A percentile compares a stretch with the other conserved stretches of the same genome.
Conservation (phyloP, 805 yeast species). For the Pichia scutulata region DNA sequence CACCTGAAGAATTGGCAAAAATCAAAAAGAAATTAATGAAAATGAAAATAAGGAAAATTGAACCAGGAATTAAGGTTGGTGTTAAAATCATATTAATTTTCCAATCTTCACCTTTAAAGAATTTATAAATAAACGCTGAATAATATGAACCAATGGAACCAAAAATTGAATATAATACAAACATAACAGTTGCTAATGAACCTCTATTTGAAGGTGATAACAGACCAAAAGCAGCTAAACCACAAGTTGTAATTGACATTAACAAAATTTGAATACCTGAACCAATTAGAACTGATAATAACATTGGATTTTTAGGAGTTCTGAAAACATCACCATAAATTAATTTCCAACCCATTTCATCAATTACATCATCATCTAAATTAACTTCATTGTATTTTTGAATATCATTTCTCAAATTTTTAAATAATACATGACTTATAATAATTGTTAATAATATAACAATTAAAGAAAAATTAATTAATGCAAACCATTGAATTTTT, state of each 20-base stretch:
- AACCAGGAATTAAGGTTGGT: conserved; percentile 81
- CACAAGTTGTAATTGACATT: conserved; percentile 65
- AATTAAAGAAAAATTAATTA: conserved; percentile 76
- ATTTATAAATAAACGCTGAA: conserved; percentile 79
- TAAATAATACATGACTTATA: conserved; percentile 68
- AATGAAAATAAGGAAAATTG: conserved; percentile 53
- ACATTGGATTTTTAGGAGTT: conserved; percentile 61
- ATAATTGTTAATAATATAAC: conserved; percentile 70
- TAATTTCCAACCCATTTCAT: conserved; percentile 95
- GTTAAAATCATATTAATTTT: conserved; percentile 76
- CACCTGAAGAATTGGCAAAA: conserved; percentile 78
- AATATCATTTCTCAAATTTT: conserved; percentile 80
- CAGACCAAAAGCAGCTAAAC: conserved; percentile 82
- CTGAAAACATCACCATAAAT: conserved; percentile 94
- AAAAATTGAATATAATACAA: conserved; percentile 70
- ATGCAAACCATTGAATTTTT: conserved; percentile 91
- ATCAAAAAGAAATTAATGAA: conserved; percentile 77
- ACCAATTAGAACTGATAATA: conserved; percentile 76
- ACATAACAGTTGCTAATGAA: conserved; percentile 82
- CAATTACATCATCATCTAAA: conserved; percentile 78
- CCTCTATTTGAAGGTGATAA: conserved; percentile 94
- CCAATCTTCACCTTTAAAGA: conserved; percentile 90
- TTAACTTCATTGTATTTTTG: conserved; percentile 83
- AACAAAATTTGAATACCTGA: conserved; percentile 79
- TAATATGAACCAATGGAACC: conserved; percentile 81